Evolutionary conservation across 129 eudicot genomes (phyloP).

Genomic region (sunflower (Helianthus annuus)): DNA sequence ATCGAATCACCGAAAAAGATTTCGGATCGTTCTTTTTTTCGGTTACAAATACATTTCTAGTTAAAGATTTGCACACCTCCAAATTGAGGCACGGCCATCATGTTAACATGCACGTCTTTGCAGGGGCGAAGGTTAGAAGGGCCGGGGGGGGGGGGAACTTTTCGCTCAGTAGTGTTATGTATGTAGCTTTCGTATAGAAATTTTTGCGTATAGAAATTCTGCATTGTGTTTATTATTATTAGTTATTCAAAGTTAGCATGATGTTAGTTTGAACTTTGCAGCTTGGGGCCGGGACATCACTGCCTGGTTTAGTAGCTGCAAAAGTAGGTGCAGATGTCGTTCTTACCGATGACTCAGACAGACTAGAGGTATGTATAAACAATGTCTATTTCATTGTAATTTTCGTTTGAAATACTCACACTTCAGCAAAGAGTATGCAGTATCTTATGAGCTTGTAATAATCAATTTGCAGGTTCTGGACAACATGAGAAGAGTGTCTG

Average conservation of each 20-base stretch:
- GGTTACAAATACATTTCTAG: too few species aligned
- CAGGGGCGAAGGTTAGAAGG: too few species aligned
- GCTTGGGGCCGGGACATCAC: constrained; percentile 97
- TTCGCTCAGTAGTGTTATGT: too few species aligned
- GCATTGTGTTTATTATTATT: constrained; percentile 11
- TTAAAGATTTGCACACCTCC: too few species aligned
- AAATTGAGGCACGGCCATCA: too few species aligned
- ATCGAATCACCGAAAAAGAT: too few species aligned
- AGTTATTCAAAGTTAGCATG: constrained; percentile 2
- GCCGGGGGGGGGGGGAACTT: too few species aligned
- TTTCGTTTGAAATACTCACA: not conserved
- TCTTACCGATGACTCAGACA: constrained; percentile 61
- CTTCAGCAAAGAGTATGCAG: constrained; percentile 10
- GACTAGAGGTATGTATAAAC: constrained; percentile 53
- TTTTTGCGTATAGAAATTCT: too few species aligned
- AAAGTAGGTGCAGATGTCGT: constrained; percentile 80
- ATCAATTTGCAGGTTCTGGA: constrained; percentile 66
- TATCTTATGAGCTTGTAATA: constrained; percentile 15
- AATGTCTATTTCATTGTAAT: not conserved
- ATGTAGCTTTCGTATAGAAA: too few species aligned
- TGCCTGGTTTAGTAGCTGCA: constrained; percentile 94
- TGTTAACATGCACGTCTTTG: too few species aligned
- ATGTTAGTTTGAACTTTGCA: constrained; percentile 27
- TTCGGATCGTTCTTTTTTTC: too few species aligned
- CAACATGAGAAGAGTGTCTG: constrained; percentile 70